Conservation (phyloP, 129 eudicot genomes). For the Silybum marianum region DNA sequence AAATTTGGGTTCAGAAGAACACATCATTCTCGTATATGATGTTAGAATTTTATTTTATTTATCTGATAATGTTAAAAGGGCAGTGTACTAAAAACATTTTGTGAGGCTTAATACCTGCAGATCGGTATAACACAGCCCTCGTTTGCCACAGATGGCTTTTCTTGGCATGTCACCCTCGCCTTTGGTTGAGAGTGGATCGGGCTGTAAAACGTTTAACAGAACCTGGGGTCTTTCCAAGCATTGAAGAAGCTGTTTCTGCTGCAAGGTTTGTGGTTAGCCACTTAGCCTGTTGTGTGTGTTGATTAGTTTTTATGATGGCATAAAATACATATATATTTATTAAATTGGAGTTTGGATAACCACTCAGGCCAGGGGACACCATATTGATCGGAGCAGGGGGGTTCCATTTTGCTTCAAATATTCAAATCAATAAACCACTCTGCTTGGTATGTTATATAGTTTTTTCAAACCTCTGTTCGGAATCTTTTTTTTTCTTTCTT, state of each 20-base stretch:
- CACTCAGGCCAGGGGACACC: conserved; percentile 96
- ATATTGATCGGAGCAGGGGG: conserved; percentile 95
- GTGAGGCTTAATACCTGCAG: conserved; percentile 46
- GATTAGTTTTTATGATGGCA: not conserved
- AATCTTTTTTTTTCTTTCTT: too few relatives aligned
- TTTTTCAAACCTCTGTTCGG: not conserved
- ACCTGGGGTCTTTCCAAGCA: conserved; percentile 77
- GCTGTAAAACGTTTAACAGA: conserved; percentile 53
- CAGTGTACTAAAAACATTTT: not conserved
- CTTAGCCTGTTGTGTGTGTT: not conserved
- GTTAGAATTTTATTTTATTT: not conserved
- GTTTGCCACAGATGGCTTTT: conserved; percentile 99
- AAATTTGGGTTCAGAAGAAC: not conserved
- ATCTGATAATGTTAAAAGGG: not conserved
- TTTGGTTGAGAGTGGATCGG: conserved; percentile 94
- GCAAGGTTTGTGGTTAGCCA: conserved; percentile 61
- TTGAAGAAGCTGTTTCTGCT: conserved; percentile 87
- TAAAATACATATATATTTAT: not conserved
- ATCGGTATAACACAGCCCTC: conserved; percentile 99
- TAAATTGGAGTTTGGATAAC: conserved; percentile 14
- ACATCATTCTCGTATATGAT: not conserved
- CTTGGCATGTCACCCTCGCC: conserved; percentile 95
- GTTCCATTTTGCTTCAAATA: conserved; percentile 70
- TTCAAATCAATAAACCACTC: conserved; percentile 86
- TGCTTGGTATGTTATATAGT: conserved; percentile 69